A percentile compares a stretch with the other conserved stretches of the same genome.
Conservation (phyloP, 257 asterid genomes). For the Leptodermis oblonga region DNA sequence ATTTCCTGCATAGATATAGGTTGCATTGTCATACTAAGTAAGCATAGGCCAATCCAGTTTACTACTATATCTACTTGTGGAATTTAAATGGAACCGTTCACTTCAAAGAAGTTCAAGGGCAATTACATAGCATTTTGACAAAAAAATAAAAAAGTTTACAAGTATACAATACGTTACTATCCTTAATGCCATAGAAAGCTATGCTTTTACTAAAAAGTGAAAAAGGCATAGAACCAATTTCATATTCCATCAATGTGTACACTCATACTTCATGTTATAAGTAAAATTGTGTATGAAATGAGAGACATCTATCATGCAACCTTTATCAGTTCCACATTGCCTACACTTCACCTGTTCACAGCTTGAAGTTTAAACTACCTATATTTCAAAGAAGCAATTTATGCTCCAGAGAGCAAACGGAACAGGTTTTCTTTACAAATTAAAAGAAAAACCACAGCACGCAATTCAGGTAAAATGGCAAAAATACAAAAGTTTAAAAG, state of each 20-base stretch:
- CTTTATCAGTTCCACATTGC: background rate
- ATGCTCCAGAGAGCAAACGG: background rate
- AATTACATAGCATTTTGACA: background rate
- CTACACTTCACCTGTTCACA: background rate
- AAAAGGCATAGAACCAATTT: background rate
- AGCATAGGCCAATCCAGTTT: background rate
- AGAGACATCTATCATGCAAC: background rate
- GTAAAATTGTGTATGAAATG: background rate
- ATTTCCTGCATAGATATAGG: slow-evolving; percentile 35
- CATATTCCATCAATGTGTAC: background rate
- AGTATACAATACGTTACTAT: background rate
- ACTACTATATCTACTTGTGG: background rate
- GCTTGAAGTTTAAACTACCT: background rate
- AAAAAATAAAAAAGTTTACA: background rate
- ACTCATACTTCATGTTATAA: background rate
- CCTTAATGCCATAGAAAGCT: background rate
- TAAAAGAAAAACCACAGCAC: background rate
- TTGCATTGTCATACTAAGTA: background rate
- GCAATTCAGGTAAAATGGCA: slow-evolving; percentile 2
- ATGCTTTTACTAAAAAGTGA: background rate
- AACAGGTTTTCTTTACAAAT: background rate
- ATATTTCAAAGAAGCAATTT: background rate
- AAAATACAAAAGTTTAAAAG: slow-evolving; percentile 4
- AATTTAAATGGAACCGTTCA: background rate
- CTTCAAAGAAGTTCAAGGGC: background rate